Percentiles rank a stretch among this genome's conserved stretches.
Conservation (phyloP, 1,284 basidiomycete species). For the Veloporphyrellus conicus region DNA sequence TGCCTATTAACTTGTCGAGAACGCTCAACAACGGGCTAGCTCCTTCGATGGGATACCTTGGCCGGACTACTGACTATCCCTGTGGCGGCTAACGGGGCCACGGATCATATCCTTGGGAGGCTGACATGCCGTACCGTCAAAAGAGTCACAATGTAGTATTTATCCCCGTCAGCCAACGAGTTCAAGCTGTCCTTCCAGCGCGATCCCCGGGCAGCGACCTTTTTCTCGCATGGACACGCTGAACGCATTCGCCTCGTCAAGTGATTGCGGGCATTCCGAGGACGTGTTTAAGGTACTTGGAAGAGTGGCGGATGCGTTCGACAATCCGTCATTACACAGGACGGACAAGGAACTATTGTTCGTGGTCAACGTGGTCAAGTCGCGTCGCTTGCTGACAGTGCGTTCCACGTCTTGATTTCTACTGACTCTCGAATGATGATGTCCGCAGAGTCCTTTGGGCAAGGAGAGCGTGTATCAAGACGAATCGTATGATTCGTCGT, state of each 20-base stretch:
- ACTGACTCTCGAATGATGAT: neutral
- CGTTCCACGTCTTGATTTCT: slow-evolving; percentile 2
- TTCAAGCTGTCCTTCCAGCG: too few relatives aligned
- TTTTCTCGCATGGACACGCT: slow-evolving; percentile 8
- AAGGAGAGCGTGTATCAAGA: slow-evolving; percentile 10
- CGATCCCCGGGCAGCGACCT: too few relatives aligned
- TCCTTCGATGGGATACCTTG: too few relatives aligned
- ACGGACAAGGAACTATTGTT: slow-evolving; percentile 20
- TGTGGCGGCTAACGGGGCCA: slow-evolving; percentile 12
- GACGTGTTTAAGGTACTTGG: slow-evolving; percentile 25
- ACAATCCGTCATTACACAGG: slow-evolving; percentile 21
- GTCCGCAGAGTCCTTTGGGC: slow-evolving; percentile 1
- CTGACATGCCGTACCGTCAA: slow-evolving; percentile 13
- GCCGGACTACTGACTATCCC: neutral
- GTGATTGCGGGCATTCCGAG: neutral
- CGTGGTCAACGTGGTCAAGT: slow-evolving; percentile 23
- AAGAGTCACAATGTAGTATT: neutral
- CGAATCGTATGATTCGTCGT: slow-evolving; percentile 10
- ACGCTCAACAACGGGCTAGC: too few relatives aligned
- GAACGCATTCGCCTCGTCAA: neutral
- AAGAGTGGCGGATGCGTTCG: slow-evolving; percentile 31
- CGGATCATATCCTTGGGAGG: slow-evolving; percentile 1
- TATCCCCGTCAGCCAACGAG: slow-evolving; percentile 8
- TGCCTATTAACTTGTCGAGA: neutral
- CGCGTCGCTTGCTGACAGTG: slow-evolving; percentile 19